Evolutionary conservation across 2,329 filamentous ascomycete genomes (phyloP).

Genomic region (Fusarium solani-melongenae): DNA sequence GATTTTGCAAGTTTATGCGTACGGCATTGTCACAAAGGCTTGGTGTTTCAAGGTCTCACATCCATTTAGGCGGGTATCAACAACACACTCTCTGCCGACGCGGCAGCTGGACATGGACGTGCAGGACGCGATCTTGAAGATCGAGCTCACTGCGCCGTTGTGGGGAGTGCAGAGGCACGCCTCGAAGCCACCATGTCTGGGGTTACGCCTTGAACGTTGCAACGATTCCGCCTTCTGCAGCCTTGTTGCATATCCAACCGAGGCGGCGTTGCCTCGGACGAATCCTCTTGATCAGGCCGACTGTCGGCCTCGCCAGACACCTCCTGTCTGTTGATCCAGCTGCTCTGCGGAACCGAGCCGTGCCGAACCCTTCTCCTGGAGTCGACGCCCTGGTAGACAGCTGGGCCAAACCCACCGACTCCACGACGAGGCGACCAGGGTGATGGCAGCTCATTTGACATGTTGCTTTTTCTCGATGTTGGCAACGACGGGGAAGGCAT

Average conservation of each 20-base stretch:
- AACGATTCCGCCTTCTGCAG: conserved; percentile 18
- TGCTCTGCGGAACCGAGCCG: conserved; percentile 24
- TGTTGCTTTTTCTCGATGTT: conserved; percentile 30
- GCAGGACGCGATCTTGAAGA: conserved; percentile 22
- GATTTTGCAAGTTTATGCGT: conserved; percentile 1
- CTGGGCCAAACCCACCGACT: conserved; percentile 17
- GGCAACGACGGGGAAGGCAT: conserved; percentile 19
- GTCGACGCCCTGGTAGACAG: conserved; percentile 10
- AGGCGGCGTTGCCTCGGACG: conserved; percentile 31
- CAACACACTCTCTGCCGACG: background rate
- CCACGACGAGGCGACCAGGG: conserved; percentile 25
- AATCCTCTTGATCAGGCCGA: conserved; percentile 13
- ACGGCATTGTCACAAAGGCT: background rate
- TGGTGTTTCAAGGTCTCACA: background rate
- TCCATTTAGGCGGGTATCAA: background rate
- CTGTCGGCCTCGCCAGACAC: conserved; percentile 4
- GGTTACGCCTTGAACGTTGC: conserved; percentile 8
- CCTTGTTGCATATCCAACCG: conserved; percentile 2
- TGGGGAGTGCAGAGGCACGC: conserved; percentile 9
- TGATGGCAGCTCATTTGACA: conserved; percentile 22
- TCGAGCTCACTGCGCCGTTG: conserved; percentile 14
- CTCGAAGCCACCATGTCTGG: conserved; percentile 16
- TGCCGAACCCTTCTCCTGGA: conserved; percentile 28
- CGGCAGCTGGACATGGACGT: background rate
- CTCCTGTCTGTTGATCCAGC: conserved; percentile 7